Conservation (phyloP, 306 rosid species). For the Vicia sativa region DNA sequence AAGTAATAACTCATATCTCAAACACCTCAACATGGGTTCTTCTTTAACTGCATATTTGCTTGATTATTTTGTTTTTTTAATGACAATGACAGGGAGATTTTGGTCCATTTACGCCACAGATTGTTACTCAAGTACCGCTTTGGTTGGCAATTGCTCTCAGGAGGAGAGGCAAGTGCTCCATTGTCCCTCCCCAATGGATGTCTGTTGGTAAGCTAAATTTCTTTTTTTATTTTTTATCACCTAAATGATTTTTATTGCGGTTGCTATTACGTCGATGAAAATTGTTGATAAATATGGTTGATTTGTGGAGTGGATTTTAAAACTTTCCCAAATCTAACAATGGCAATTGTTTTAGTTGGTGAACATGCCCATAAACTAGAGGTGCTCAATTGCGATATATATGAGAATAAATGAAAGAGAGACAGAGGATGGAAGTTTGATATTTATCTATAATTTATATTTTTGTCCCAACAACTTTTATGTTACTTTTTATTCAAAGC, state of each 20-base stretch:
- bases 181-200: conserved; percentile 85
- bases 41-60: not conserved
- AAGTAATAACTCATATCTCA: conserved; percentile 28
- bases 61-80: not conserved
- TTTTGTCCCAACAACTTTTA: conserved; percentile 12
- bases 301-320: not conserved
- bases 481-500: conserved; percentile 1
- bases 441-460: not conserved
- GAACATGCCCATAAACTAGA: conserved; percentile 8
- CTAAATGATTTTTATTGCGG: not conserved
- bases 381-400: conserved; percentile 16
- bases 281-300: not conserved
- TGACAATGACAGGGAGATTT: conserved; percentile 80
- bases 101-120: conserved; percentile 85
- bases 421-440: conserved; percentile 4
- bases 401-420: conserved; percentile 2
- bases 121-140: conserved; percentile 71
- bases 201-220: conserved; percentile 62
- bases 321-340: not conserved
- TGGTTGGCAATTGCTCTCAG: conserved; percentile 91
- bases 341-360: not conserved
- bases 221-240: not conserved
- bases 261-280: not conserved
- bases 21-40: conserved; percentile 1
- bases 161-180: conserved; percentile 84